Base-by-base conservation (phyloP, 2,329 filamentous ascomycete species). In the Epichloe elymi region DNA sequence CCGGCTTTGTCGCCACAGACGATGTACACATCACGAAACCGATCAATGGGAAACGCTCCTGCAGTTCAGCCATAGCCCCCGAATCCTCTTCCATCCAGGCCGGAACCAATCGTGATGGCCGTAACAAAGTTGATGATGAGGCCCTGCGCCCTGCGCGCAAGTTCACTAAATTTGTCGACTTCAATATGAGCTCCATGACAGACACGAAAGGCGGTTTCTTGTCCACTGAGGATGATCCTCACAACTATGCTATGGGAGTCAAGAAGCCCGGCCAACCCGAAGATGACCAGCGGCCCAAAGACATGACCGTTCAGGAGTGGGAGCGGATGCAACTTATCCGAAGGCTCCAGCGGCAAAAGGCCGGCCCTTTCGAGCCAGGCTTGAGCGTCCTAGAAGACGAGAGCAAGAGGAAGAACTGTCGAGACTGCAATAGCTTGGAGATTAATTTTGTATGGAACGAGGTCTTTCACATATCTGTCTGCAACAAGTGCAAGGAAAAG, bases 191-290 rank as follows among this genome's bases (percentile, higher is more conserved):
- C 64, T 86, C 91, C 69, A 97, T 98, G 89, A 94, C 85, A 6
- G 93, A 98, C 66, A 97, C 91, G 1, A 96, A 96, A 64, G 93
- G 93, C 55, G 93, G 93, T 0, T 98, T 98, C 67, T 69, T 98
- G 57, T 86, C 85, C n/a, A 78, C 80, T 1, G 86, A 91, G 55
- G 93, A 98, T 63, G 93, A 98, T 66, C 93, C 93, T 1, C 81
- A 85, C 64, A 95, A 95, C 63, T 84, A 84, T 58, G 87, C 84
- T 8, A 79, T 83, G 59, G 74, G 71, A 6, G 70, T 65, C 8
- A 70, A 57, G 66, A 76, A 49, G 68, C 56, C 58, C 15, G 64
- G 54, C 36, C 63, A 60, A 51, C 54, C 57, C 23, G 63, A 67
- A 7, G 67, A 66, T 4, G 59, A 76, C 8, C 78, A 83, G 49